These are phyloP conservation scores for Debaryomycetaceae sp. DNA, from an alignment of 1,139 yeast genomes.

Conservation along the genomic window DNA sequence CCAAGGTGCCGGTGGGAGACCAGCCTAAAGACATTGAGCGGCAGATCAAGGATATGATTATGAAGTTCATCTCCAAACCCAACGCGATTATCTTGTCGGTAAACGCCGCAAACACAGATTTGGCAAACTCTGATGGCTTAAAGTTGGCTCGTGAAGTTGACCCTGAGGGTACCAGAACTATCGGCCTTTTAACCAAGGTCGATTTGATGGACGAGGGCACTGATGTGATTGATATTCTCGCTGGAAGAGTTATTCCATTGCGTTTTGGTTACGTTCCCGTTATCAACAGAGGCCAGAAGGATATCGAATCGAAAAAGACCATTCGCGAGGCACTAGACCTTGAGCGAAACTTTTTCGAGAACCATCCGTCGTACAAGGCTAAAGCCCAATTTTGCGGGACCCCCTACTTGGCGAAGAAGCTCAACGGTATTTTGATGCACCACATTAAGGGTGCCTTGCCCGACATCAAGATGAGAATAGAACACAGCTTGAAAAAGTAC, in stretches of 20 bases:
- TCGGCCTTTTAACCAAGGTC: slow-evolving; percentile 94
- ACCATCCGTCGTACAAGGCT: slow-evolving; percentile 66
- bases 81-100: slow-evolving; percentile 93
- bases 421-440: slow-evolving; percentile 79
- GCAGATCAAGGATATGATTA: slow-evolving; percentile 87
- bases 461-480: slow-evolving; percentile 88
- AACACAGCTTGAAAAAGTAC: slow-evolving; percentile 68
- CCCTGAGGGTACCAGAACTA: slow-evolving; percentile 93
- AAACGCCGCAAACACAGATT: slow-evolving; percentile 94
- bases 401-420: slow-evolving; percentile 87
- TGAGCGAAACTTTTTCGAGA: slow-evolving; percentile 68
- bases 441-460: slow-evolving; percentile 93
- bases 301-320: slow-evolving; percentile 77
- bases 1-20: slow-evolving; percentile 99
- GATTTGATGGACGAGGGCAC: slow-evolving; percentile 98
- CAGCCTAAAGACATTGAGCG: slow-evolving; percentile 96
- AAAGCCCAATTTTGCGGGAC: slow-evolving; percentile 94
- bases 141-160: slow-evolving; percentile 96
- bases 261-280: slow-evolving; percentile 97
- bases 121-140: slow-evolving; percentile 95
- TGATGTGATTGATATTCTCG: slow-evolving; percentile 93
- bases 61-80: slow-evolving; percentile 90
- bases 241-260: slow-evolving; percentile 91
- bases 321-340: slow-evolving; percentile 81
- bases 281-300: slow-evolving; percentile 95